Evolutionary conservation across 2,329 filamentous ascomycete species (phyloP), one percentile per base, ranked within the genome.

Genomic region (Alternaria arbusti): DNA sequence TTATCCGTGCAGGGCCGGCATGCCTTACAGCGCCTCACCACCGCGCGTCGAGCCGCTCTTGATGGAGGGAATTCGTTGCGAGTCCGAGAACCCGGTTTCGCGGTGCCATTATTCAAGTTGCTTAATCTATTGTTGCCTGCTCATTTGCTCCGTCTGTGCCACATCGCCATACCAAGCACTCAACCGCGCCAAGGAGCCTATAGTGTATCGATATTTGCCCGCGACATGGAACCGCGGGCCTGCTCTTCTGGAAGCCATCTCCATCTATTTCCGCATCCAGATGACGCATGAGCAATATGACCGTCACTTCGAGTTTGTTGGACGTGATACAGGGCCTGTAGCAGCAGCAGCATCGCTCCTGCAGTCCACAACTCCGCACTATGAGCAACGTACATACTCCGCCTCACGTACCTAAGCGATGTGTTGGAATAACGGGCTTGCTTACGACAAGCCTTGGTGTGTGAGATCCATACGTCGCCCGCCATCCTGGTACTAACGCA

Each of bases 1-100:
- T 59, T 55, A 55, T 59, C 57, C 57, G 57, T 59, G n/a, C 20
- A 44, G 15, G 46, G 26, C 47, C 49, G 10, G 47, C 40, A 45
- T 28, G 47, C 49, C 40, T 26, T 25, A 20, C 10, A 45, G 30
- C 23, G 23, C 26, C 26, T 55, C n/a, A 45, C 28, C 17, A 30
- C 15, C 40, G 23, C 40, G 36, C 52, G 23, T 44, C 52, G 23
- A 25, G 25, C 25, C 20, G 8, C 20, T 20, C 49, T 46, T 25
- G 40, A 59, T 54, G 49, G 9, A 28, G 20, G 25, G 25, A 32
- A 17, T n/a, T 26, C 15, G 20, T 46, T 25, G 57, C 20, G 20
- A 23, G 40, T 12, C 57, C 40, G 49, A 25, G 22, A 26, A 46
- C 36, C 57, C 20, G 49, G 40, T 25, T 54, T 32, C 23, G 32